Conservation (phyloP, 2,329 filamentous ascomycete genomes). For the Parasarocladium wereldwijsianum region DNA sequence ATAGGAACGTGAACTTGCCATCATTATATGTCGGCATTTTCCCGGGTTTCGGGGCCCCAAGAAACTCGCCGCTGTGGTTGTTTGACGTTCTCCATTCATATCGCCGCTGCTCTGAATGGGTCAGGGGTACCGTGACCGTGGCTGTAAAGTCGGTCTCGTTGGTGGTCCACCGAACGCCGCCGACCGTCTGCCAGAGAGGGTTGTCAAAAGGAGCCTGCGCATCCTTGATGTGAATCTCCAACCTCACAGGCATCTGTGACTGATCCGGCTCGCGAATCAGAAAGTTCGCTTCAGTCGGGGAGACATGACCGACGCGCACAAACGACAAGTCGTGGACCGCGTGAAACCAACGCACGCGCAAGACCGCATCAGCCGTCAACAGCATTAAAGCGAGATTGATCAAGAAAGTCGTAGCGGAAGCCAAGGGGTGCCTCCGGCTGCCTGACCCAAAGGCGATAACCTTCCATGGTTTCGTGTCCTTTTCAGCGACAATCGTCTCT, state of each 20-base stretch:
- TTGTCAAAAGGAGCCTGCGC: constrained; percentile 36
- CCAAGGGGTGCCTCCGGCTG: constrained; percentile 49
- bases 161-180: constrained; percentile 48
- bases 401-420: constrained; percentile 52
- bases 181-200: constrained; percentile 51
- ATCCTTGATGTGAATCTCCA: constrained; percentile 48
- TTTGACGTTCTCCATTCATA: constrained; percentile 84
- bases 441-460: constrained; percentile 67
- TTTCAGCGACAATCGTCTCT: constrained; percentile 42
- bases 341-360: constrained; percentile 55
- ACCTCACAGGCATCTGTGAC: constrained; percentile 56
- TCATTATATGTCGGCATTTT: constrained; percentile 42
- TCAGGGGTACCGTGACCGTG: constrained; percentile 48
- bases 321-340: constrained; percentile 67
- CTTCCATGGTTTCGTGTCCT: constrained; percentile 38
- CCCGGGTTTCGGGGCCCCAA: constrained; percentile 58
- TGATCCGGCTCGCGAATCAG: constrained; percentile 74
- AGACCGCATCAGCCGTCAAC: constrained; percentile 64
- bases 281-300: constrained; percentile 62
- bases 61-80: constrained; percentile 72
- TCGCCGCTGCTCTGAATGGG: constrained; percentile 50
- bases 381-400: constrained; percentile 58
- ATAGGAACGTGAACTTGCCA: constrained; percentile 75
- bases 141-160: constrained; percentile 75
- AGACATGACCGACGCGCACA: constrained; percentile 76